These are phyloP conservation scores for Biscogniauxia marginata DNA, from an alignment of 2,329 filamentous ascomycete genomes.

Conservation along the genomic window DNA sequence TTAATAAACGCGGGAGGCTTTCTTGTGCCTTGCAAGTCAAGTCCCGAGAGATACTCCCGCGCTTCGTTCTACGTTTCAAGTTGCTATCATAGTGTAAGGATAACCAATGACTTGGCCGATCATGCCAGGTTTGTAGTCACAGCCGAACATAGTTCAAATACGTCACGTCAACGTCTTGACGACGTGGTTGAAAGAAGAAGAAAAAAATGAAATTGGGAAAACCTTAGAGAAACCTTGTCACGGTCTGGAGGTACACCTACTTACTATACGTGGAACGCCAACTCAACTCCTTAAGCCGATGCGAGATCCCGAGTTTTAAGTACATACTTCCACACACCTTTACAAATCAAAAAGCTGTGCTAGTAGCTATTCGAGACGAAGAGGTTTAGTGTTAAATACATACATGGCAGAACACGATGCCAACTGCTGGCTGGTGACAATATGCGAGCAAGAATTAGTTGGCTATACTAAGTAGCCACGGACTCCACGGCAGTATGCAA, in stretches of 20 bases:
- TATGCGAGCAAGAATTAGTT: background rate
- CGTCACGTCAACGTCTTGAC: constrained; percentile 1
- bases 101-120: background rate
- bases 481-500: constrained; percentile 10
- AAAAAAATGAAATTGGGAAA: too few relatives aligned
- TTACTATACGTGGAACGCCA: background rate
- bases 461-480: constrained; percentile 1
- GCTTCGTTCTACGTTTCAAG: constrained; percentile 2
- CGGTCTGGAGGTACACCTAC: background rate
- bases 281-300: background rate
- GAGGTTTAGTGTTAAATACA: background rate
- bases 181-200: background rate
- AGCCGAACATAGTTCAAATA: background rate
- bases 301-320: constrained; percentile 1
- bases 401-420: background rate
- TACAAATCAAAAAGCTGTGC: background rate
- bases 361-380: background rate
- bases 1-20: too few relatives aligned
- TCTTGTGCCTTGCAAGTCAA: background rate
- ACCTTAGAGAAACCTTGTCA: background rate
- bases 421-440: background rate
- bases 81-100: background rate
- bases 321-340: background rate
- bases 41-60: background rate
- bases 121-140: background rate